Base-by-base conservation (phyloP, 495 filamentous ascomycete species). In the Aspergillus affinis region DNA sequence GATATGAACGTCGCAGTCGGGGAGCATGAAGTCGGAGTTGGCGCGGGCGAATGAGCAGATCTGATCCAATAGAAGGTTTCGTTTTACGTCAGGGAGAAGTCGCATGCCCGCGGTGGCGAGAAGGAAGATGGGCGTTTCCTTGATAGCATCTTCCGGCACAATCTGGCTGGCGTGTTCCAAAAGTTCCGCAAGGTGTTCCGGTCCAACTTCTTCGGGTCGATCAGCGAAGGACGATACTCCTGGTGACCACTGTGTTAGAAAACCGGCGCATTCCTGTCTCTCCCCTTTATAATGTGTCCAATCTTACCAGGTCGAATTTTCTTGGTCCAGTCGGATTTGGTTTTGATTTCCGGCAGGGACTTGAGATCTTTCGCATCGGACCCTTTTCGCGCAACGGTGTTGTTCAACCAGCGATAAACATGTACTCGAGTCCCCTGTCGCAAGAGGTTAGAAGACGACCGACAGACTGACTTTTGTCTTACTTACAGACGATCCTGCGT, bases 61-160 rank as follows among this genome's bases (percentile, higher is more conserved):
- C 63, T 93, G 83, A 56, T 83, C 75, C 27, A 96, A 78, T 20
- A 99, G 77, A 0, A 85, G 79, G 26, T 83, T 81, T 51, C 89
- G 87, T 67, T 97, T 82, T 4, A 80, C 57, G 45, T 88, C 82
- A 19, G 87, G 87, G n/a, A 99, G 81, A 15, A 99, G 79, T 48
- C 94, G 89, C 88, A 99, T 92, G 21, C 94, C 94, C n/a, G 94
- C 94, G 5, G 94, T 99, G 30, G 94, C 94, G 62, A 98, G 89
- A 30, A 99, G 77, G 66, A 97, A 99, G 23, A 99, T 84, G 2
- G 94, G 95, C 0, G 94, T 98, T 54, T 94, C 85, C 54, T 85
- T 80, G 45, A 92, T 82, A 64, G 90, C 88, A 51, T 91, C 82
- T 19, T 78, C 73, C 21, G 94, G 94, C n/a, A 98, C 87, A 27